These are phyloP conservation scores for Fusarium guadeloupense DNA, from an alignment of 2,329 filamentous ascomycete species.

Conservation along the genomic window DNA sequence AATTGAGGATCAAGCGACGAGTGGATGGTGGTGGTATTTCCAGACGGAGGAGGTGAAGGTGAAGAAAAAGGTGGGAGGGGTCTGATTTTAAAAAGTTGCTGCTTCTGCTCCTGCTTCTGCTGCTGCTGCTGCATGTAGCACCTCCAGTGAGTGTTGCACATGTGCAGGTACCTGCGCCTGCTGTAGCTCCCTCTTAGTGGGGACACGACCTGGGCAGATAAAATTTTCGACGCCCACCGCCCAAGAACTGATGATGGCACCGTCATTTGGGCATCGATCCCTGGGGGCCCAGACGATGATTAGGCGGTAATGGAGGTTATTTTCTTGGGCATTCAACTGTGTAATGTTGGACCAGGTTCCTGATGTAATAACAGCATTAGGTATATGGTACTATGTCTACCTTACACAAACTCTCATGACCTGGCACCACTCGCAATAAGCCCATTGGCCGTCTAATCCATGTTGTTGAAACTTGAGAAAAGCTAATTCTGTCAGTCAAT, in stretches of 20 bases:
- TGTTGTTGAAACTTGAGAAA: slow-evolving; percentile 10
- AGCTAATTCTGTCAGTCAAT: not conserved
- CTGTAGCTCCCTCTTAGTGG: slow-evolving; percentile 19
- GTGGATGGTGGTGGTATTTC: slow-evolving; percentile 2
- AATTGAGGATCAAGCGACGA: slow-evolving; percentile 27
- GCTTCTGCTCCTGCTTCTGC: too few relatives aligned
- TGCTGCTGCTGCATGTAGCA: slow-evolving; percentile 3
- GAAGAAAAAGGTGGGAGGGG: slow-evolving; percentile 34
- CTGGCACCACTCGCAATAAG: slow-evolving; percentile 12
- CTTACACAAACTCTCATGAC: slow-evolving; percentile 4
- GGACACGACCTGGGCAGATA: slow-evolving; percentile 36
- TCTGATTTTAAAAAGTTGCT: slow-evolving; percentile 38
- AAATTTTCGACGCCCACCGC: slow-evolving; percentile 42
- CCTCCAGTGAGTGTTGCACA: slow-evolving; percentile 3
- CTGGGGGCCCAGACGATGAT: slow-evolving; percentile 15
- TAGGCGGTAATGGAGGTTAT: slow-evolving; percentile 23
- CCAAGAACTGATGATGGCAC: slow-evolving; percentile 35
- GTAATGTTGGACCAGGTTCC: not conserved
- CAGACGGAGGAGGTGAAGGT: slow-evolving; percentile 10
- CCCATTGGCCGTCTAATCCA: slow-evolving; percentile 5
- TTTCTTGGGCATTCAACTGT: not conserved
- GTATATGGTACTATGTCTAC: not conserved
- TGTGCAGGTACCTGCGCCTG: slow-evolving; percentile 18
- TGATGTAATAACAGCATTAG: not conserved
- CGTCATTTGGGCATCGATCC: slow-evolving; percentile 38